Evolutionary conservation across 2,329 filamentous ascomycete genomes (phyloP).

Genomic region (Plectosphaerella sp.): DNA sequence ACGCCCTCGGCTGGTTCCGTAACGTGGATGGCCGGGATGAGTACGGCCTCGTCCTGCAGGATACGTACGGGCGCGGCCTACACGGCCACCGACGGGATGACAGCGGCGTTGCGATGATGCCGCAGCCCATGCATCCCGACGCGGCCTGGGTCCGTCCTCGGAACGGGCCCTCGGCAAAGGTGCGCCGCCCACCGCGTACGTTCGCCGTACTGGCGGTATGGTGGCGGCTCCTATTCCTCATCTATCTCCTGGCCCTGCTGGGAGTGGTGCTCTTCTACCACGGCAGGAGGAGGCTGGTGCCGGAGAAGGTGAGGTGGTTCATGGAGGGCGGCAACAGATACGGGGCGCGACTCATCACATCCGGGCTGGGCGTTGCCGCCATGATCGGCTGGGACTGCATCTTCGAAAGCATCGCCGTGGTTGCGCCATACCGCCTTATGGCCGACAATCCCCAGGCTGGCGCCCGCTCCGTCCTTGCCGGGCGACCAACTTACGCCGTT

Average conservation of each 20-base stretch:
- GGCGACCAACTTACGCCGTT: conserved; percentile 38
- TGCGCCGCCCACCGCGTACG: conserved; percentile 14
- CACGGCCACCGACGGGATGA: background rate
- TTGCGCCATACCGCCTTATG: conserved; percentile 39
- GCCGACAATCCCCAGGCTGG: conserved; percentile 25
- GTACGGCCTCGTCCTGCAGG: conserved; percentile 24
- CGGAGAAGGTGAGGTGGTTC: background rate
- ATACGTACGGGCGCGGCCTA: conserved; percentile 19
- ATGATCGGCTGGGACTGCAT: conserved; percentile 36
- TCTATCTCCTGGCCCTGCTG: conserved; percentile 26
- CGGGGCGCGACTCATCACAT: conserved; percentile 37
- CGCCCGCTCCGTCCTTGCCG: conserved; percentile 32
- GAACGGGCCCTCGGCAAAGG: background rate
- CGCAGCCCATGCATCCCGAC: background rate
- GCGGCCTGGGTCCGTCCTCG: background rate
- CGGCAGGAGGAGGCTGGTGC: conserved; percentile 8
- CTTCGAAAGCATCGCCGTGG: conserved; percentile 35
- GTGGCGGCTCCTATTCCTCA: conserved; percentile 25
- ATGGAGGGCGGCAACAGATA: conserved; percentile 28
- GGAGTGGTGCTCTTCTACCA: conserved; percentile 35
- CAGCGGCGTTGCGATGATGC: conserved; percentile 6
- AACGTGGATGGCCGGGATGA: conserved; percentile 16
- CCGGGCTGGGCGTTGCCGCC: conserved; percentile 32
- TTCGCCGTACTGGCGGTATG: conserved; percentile 29
- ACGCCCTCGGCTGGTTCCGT: conserved; percentile 22